Percentiles rank a stretch among this genome's conserved stretches.
These are phyloP conservation scores for Stephanodiscus triporus DNA, from an alignment of 108 stramenopile species.

Conservation along the genomic window DNA sequence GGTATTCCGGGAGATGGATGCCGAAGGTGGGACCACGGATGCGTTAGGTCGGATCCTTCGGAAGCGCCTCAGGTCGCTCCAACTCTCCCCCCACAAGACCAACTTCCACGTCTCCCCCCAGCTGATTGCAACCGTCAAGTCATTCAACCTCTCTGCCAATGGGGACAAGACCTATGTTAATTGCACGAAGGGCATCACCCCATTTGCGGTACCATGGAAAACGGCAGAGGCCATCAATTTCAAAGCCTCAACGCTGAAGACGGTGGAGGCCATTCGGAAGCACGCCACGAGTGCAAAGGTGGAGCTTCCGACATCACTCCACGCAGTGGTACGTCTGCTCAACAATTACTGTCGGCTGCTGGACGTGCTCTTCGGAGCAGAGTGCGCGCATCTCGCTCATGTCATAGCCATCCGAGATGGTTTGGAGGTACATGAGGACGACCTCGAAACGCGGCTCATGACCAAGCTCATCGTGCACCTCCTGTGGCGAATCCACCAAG, in stretches of 20 bases:
- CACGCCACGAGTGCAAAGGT: neutral
- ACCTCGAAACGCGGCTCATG: neutral
- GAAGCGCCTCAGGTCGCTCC: too few relatives aligned
- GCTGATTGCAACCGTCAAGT: too few relatives aligned
- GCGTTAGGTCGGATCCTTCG: too few relatives aligned
- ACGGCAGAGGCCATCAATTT: neutral
- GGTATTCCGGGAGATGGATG: too few relatives aligned
- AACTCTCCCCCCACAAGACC: too few relatives aligned
- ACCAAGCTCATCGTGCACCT: neutral
- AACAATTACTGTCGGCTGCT: neutral
- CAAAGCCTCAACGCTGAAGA: neutral
- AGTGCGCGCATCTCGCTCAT: neutral
- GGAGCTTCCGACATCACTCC: neutral
- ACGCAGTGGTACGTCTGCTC: neutral
- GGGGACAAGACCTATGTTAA: too few relatives aligned
- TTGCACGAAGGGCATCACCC: too few relatives aligned
- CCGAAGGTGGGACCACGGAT: too few relatives aligned
- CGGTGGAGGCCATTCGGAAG: neutral
- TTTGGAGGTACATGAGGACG: neutral
- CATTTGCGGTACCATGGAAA: too few relatives aligned
- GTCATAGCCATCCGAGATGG: neutral
- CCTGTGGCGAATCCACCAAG: neutral
- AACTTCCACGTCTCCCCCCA: too few relatives aligned
- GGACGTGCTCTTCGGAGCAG: neutral
- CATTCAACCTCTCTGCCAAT: too few relatives aligned